phyloP scores from a whole-genome alignment of 306 rosid genomes.

The Cajanus cajan region DNA sequence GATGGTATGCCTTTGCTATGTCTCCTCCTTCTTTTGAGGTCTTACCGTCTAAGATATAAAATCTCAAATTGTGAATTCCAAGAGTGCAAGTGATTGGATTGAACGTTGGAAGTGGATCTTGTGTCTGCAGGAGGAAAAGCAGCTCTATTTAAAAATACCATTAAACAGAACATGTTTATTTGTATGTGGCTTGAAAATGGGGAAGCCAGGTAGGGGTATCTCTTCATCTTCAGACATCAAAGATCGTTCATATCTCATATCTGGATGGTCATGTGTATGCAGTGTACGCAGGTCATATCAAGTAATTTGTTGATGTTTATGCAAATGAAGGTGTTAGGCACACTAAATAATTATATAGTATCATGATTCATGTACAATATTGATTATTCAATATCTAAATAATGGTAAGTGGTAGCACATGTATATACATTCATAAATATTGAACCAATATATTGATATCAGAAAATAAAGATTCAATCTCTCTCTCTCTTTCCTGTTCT shows the following conservation, averaged over 20 bases:
- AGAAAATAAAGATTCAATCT: neutral
- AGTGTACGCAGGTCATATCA: slow-evolving; percentile 3
- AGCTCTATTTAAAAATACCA: neutral
- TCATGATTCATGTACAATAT: too few species aligned
- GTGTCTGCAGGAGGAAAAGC: slow-evolving; percentile 20
- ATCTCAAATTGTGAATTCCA: neutral
- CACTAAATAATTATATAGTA: too few species aligned
- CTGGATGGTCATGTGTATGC: neutral
- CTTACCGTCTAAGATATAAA: neutral
- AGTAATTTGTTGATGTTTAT: neutral
- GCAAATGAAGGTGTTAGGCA: neutral
- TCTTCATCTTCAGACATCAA: neutral
- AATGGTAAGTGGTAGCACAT: neutral
- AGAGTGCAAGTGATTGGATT: neutral
- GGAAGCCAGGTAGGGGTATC: neutral
- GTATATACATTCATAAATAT: neutral
- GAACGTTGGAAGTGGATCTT: neutral
- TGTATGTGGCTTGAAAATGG: neutral
- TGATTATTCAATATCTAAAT: neutral
- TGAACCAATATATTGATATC: neutral
- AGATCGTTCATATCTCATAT: neutral
- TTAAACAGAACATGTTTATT: neutral
- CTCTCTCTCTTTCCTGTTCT: neutral
- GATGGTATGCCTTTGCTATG: neutral
- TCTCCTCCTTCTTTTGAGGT: slow-evolving; percentile 1